Evolutionary conservation across 225 moss, liverwort and hornwort species (phyloP).

Genomic region (Marchantia polymorpha): DNA sequence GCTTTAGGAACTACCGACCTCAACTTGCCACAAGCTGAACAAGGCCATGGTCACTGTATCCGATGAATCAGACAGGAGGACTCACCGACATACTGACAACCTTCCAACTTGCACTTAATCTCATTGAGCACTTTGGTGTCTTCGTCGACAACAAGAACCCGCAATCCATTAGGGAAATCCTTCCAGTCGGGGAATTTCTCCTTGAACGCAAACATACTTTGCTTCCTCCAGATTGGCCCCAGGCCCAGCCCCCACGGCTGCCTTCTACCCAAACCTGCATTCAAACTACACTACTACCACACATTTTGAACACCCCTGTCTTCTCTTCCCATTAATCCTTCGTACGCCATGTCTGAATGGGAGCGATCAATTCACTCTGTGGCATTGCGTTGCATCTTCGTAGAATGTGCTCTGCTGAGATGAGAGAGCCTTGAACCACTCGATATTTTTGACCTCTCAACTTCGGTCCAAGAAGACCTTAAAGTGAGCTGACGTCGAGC

Average conservation of each 20-base stretch:
- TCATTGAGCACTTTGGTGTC: slow-evolving; percentile 46
- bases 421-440: neutral
- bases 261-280: slow-evolving; percentile 33
- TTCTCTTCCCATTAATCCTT: slow-evolving; percentile 17
- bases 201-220: slow-evolving; percentile 52
- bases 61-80: slow-evolving; percentile 13
- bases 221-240: slow-evolving; percentile 40
- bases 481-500: neutral
- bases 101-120: slow-evolving; percentile 51
- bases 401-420: neutral
- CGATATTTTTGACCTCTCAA: neutral
- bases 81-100: slow-evolving; percentile 50
- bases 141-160: slow-evolving; percentile 49
- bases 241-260: slow-evolving; percentile 45
- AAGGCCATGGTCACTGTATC: neutral
- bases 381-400: slow-evolving; percentile 4
- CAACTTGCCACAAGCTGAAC: neutral
- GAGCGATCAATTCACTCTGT: slow-evolving; percentile 18
- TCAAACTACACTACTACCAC: slow-evolving; percentile 28
- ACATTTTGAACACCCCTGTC: slow-evolving; percentile 22
- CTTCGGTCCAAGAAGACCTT: neutral
- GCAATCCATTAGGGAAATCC: slow-evolving; percentile 51
- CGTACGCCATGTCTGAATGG: slow-evolving; percentile 14
- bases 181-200: slow-evolving; percentile 54
- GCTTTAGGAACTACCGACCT: neutral